Evolutionary conservation across 805 yeast species (phyloP), one percentile per base, ranked within the genome.

Genomic region (Lachancea kluyveri): DNA sequence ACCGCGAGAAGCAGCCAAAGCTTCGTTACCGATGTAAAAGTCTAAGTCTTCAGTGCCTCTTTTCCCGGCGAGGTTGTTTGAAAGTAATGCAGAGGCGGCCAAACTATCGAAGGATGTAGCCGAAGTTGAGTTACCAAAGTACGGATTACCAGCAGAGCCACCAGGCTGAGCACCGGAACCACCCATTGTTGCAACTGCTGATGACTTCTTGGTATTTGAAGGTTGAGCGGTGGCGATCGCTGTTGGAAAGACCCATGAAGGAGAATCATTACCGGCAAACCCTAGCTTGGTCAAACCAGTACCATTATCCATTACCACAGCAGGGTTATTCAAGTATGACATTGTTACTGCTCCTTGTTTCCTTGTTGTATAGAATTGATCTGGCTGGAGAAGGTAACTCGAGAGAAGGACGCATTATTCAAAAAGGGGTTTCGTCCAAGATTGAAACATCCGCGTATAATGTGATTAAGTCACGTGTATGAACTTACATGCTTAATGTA

Each of bases 251-350:
- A 92, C 86, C 72, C 83, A 92, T 4, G 96, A 88, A 24, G 98
- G 98, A 15, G 96, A 72, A 63, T 92, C 98, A 58, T 92, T 92
- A 35, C 98, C 98, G 46, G 98, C 98, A 65, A 88, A 92, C 17
- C 98, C 98, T 46, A 92, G 72, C 59, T 92, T 92, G 56, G 98
- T 92, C 48, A 88, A 70, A 45, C 98, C 98, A 48, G 98, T 92
- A 72, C 98, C 98, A 59, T 90, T 90, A 70, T 86, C 95, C 96
- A 87, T 87, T 58, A 87, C 95, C 68, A 87, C 90, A 38, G 96
- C 95, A 24, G 96, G 96, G 37, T 84, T 79, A 43, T 78, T 78
- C 62, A 77, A 64, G 54, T 74, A 67, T 25, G 79, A 70, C 81
- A 76, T 76, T 21, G 15, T 24, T 22, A n/a, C 11, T 22, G 11